Percentiles rank a stretch among this genome's conserved stretches.
Evolutionary conservation across 305 asterid species (phyloP).

Genomic region (Lippia alba): DNA sequence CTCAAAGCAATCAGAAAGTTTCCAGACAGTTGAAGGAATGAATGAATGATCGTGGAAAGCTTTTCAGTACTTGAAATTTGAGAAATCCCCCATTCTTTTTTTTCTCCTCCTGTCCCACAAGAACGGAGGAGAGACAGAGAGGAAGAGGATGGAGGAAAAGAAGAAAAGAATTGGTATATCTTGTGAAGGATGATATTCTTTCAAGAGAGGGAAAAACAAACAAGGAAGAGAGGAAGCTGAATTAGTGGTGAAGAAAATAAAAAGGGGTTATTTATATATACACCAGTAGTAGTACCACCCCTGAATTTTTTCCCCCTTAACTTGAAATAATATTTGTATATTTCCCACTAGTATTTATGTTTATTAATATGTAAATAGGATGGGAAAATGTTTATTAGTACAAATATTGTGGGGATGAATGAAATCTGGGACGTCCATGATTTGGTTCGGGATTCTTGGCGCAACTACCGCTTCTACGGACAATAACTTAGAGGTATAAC

Average conservation of each 20-base stretch:
- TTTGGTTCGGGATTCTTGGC: slow-evolving; percentile 46
- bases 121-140: slow-evolving; percentile 43
- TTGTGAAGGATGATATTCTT: slow-evolving; percentile 62
- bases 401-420: neutral
- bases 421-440: slow-evolving; percentile 33
- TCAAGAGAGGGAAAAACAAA: slow-evolving; percentile 38
- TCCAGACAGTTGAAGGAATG: neutral
- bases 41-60: slow-evolving; percentile 5
- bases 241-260: slow-evolving; percentile 53
- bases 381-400: neutral
- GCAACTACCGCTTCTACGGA: slow-evolving; percentile 43
- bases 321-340: neutral
- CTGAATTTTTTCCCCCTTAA: neutral
- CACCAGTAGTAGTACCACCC: no score
- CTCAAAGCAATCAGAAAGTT: slow-evolving; percentile 31
- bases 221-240: slow-evolving; percentile 29
- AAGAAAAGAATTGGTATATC: slow-evolving; percentile 43
- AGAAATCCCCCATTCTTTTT: slow-evolving; percentile 22
- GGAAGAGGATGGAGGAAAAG: slow-evolving; percentile 7
- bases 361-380: neutral
- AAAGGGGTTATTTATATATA: slow-evolving; percentile 51
- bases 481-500: slow-evolving; percentile 29
- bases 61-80: slow-evolving; percentile 28
- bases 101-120: slow-evolving; percentile 41
- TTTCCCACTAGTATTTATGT: neutral